Evolutionary conservation across 495 filamentous ascomycete species (phyloP), one percentile per base, ranked within the genome.

Genomic region (Penicillium nucicola): DNA sequence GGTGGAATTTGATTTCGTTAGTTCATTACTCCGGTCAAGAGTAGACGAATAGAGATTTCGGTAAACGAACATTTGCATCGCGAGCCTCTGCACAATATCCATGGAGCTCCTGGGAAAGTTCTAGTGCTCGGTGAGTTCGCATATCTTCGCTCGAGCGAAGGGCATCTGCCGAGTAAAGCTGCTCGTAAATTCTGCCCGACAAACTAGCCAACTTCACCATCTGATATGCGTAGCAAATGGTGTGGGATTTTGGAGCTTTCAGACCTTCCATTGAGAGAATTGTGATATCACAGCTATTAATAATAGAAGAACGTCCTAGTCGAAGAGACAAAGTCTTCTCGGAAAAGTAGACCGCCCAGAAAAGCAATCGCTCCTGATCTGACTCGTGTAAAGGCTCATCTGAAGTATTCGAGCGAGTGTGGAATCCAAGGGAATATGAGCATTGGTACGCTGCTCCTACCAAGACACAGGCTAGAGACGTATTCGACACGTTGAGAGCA

Each of bases 111-210:
- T 40, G 37, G 5, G 37, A 40, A 3, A 40, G 37, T 23, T 40
- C 37, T 19, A 40, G 14, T 23, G 19, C 44, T n/a, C 44, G 51
- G 1, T 22, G 34, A 1, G 14, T 38, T 17, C 51, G 51, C 3
- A 25, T 28, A 9, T 41, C 43, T 10, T 11, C 44, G 0, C 44
- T 13, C 0, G 40, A 20, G 18, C 9, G 10, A 1, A 54, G 51
- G 5, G 44, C 37, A 6, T 33, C 34, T 8, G 44, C 23, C 8
- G 19, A 42, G 14, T 54, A 54, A 3, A 54, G 35, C 22, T 54
- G 17, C 12, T 43, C 37, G 18, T 54, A 54, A n/a, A 54, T 43
- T 6, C 37, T 19, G 3, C 51, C 51, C 5, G 43, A 35, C 25
- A 54, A 13, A 20, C 37, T 10, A 5, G 37, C 37, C 15, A 40